These are phyloP conservation scores for Miscanthus lutarioriparius DNA, from an alignment of 176 grass and related monocot genomes.

Conservation along the genomic window DNA sequence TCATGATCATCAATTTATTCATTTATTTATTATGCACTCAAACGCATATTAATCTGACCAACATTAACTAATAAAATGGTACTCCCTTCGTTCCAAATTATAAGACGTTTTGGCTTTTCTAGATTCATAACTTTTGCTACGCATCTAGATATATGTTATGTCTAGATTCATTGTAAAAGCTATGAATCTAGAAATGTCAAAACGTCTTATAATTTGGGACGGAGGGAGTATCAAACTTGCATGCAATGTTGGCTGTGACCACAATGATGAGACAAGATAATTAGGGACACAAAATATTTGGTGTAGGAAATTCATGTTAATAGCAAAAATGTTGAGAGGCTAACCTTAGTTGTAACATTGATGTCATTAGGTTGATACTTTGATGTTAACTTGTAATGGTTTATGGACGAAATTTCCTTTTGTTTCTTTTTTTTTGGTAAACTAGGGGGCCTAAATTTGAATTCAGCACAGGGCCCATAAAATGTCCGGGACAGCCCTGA, in stretches of 20 bases:
- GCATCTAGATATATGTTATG: too few species aligned
- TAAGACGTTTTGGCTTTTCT: too few species aligned
- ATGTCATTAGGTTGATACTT: not conserved
- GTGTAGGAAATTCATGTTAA: not conserved
- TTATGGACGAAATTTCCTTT: not conserved
- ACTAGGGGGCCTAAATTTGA: not conserved
- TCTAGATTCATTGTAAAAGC: too few species aligned
- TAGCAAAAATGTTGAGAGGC: not conserved
- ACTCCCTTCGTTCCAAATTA: too few species aligned
- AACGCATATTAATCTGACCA: not conserved
- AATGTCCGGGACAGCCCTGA: not conserved
- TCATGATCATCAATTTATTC: not conserved
- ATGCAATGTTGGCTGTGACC: not conserved
- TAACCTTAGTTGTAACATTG: not conserved
- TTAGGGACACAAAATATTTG: not conserved
- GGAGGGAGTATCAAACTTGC: not conserved
- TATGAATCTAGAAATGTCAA: too few species aligned
- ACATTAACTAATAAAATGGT: not conserved
- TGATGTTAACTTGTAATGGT: not conserved
- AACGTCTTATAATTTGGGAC: too few species aligned
- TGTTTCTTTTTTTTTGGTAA: not conserved
- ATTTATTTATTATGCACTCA: not conserved
- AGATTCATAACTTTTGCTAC: too few species aligned
- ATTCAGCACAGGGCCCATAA: not conserved
- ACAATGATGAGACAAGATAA: not conserved